A percentile compares a stretch with the other conserved stretches of the same genome.
phyloP scores from a whole-genome alignment of 1,284 basidiomycete genomes.

The Chalciporus piperatoides region DNA sequence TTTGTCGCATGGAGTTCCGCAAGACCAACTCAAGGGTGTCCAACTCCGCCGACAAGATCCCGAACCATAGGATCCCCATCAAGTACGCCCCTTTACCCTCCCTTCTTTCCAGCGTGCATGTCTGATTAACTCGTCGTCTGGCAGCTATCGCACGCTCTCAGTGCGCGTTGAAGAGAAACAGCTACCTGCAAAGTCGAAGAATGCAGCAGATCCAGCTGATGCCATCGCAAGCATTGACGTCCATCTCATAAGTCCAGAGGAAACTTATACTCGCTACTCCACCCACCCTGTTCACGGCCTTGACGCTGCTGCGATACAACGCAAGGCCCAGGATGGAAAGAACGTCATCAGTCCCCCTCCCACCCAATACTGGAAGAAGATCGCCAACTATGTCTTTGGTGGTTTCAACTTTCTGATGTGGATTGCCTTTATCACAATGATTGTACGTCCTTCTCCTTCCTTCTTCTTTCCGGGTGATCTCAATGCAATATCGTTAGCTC shows the following conservation, averaged over 20 bases:
- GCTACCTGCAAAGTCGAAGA: slow-evolving; percentile 13
- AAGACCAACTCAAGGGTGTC: slow-evolving; percentile 23
- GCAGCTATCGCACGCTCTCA: slow-evolving; percentile 40
- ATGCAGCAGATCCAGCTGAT: slow-evolving; percentile 32
- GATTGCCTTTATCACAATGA: slow-evolving; percentile 46
- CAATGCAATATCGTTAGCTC: slow-evolving; percentile 28
- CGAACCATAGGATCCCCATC: slow-evolving; percentile 33
- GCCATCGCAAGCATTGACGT: slow-evolving; percentile 45
- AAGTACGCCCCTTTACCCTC: slow-evolving; percentile 8
- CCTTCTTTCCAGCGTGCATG: slow-evolving; percentile 18
- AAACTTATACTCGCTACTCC: slow-evolving; percentile 43
- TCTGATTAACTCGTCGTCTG: slow-evolving; percentile 25
- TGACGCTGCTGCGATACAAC: slow-evolving; percentile 39
- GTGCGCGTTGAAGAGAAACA: slow-evolving; percentile 36
- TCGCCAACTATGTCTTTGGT: slow-evolving; percentile 50
- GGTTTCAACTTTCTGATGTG: slow-evolving; percentile 53
- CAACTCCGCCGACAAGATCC: slow-evolving; percentile 12
- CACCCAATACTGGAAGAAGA: slow-evolving; percentile 46
- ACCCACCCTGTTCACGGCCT: slow-evolving; percentile 43
- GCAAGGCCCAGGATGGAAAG: slow-evolving; percentile 42
- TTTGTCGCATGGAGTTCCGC: slow-evolving; percentile 13
- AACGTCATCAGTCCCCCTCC: slow-evolving; percentile 49
- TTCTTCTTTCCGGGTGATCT: slow-evolving; percentile 12
- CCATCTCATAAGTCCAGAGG: slow-evolving; percentile 40
- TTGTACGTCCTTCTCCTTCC: slow-evolving; percentile 30